Base-by-base conservation (phyloP, 805 yeast species). In the Debaryomyces hansenii region DNA sequence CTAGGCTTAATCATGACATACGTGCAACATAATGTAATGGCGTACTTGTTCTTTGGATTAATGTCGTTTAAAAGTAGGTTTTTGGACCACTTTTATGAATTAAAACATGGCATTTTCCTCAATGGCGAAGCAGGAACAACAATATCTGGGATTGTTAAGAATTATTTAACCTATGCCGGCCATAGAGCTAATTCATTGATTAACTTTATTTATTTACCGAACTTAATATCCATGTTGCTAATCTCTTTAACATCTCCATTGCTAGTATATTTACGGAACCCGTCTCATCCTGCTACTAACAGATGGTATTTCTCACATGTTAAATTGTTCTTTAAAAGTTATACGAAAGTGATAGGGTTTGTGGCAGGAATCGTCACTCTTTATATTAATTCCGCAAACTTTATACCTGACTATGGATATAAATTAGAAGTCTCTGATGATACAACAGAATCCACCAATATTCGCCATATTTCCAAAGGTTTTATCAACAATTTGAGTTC, bases 131-230 rank as follows among this genome's bases (percentile, higher is more conserved):
- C 39, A 28, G 42, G 11, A 9, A 38, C 41, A 20, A 42, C 51
- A 4, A 24, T 15, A 31, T 41, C 15, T 9, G 47, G 42, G 2
- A 41, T 61, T 10, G 36, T 56, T 5, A 41, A 42, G 21, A 56
- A 57, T 34, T 68, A 54, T 44, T 31, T 48, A 8, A 20, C 42
- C 6, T 61, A 55, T 44, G 55, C 57, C 15, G 46, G 54, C 31
- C 64, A 62, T 41, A 51, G 46, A 35, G 61, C 71, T 8, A 67
- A 67, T 40, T 54, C 70, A 4, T 49, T 63, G 38, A 58, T 64
- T 28, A 70, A 69, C 49, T 63, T 70, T 42, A 53, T 70, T 8
- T 72, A 67, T 45, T 48, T 56, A 14, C 74, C 74, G n/a, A 69
- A 67, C 47, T 50, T 72, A 37, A 48, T 67, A 5, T 50, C 75